These are phyloP conservation scores for Pythium phragmitis DNA, from an alignment of 352 stramenopile species.

Conservation along the genomic window DNA sequence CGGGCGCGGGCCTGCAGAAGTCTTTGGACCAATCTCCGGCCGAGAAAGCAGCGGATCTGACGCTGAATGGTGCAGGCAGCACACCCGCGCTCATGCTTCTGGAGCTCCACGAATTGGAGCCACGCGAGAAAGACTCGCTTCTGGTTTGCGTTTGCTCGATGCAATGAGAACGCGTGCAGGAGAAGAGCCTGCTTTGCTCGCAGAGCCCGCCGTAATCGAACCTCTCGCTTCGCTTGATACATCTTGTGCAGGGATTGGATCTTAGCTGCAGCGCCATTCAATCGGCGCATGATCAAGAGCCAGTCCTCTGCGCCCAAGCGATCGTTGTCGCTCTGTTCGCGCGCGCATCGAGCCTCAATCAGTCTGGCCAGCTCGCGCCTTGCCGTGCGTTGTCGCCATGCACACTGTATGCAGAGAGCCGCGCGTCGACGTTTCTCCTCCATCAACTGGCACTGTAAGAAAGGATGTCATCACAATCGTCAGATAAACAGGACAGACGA, in stretches of 20 bases:
- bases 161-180: slow-evolving; percentile 36
- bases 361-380: slow-evolving; percentile 27
- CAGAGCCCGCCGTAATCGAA: slow-evolving; percentile 15
- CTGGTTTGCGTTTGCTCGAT: slow-evolving; percentile 30
- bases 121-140: slow-evolving; percentile 36
- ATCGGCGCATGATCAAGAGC: slow-evolving; percentile 33
- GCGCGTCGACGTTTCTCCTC: slow-evolving; percentile 32
- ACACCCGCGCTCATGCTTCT: slow-evolving; percentile 31
- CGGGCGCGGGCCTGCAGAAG: slow-evolving; percentile 37
- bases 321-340: slow-evolving; percentile 38
- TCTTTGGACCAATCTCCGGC: slow-evolving; percentile 35
- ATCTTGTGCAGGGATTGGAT: slow-evolving; percentile 63
- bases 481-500: not conserved
- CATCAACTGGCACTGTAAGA: slow-evolving; percentile 21
- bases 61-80: slow-evolving; percentile 44
- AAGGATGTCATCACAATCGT: not conserved
- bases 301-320: slow-evolving; percentile 47
- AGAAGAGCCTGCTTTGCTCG: slow-evolving; percentile 33
- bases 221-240: slow-evolving; percentile 30
- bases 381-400: slow-evolving; percentile 38
- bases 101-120: slow-evolving; percentile 37
- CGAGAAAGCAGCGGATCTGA: slow-evolving; percentile 35
- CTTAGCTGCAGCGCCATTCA: slow-evolving; percentile 40
- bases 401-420: slow-evolving; percentile 45
- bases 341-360: slow-evolving; percentile 27